Base-by-base conservation (phyloP, 164 flowering plant species). In the Nymphaea colorata region DNA sequence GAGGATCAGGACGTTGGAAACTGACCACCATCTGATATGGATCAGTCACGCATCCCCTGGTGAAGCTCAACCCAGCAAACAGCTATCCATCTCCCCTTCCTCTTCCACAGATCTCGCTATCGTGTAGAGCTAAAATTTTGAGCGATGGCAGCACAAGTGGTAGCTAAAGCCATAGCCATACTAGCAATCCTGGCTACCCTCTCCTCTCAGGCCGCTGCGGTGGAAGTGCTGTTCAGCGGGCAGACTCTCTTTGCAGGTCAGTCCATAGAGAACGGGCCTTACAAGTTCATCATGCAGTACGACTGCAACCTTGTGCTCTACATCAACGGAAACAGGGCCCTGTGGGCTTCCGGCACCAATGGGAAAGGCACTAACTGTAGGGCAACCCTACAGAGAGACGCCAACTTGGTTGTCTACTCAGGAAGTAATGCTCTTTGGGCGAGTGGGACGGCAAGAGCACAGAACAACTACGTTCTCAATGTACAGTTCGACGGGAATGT, bases 251-350 rank as follows among this genome's bases (percentile, higher is more conserved):
- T 72, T 41, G 45, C 75, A 2, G 68, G 67, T 68, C 75, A 74
- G 47, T 77, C 42, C 66, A n/a, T 77, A 10, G 77, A 74, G 67
- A 77, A 72, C 66, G 77, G 75, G 60, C 75, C 75, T n/a, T 77
- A 77, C 77, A 77, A 68, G 69, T 72, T 77, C n/a, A 67, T 69
- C 3, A 70, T 78, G 71, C 78, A 78, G 68, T 67, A 55, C 6
- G 80, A 78, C 64, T 78, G 80, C 72, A 78, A 78, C 66, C 44
- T 75, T 42, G 80, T 78, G 12, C 43, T 78, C 55, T 78, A 78
- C 44, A 42, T 44, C 4, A 42, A 64, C 66, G 12, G 41, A 14
- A 64, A 64, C 65, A 75, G 59, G 69, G 74, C 72, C 6, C 55
- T 75, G 42, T 78, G 76, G 80, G 53, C 59, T 47, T 69, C 69